Base-by-base conservation (phyloP, 495 filamentous ascomycete genomes). In the Poronia punctata region DNA sequence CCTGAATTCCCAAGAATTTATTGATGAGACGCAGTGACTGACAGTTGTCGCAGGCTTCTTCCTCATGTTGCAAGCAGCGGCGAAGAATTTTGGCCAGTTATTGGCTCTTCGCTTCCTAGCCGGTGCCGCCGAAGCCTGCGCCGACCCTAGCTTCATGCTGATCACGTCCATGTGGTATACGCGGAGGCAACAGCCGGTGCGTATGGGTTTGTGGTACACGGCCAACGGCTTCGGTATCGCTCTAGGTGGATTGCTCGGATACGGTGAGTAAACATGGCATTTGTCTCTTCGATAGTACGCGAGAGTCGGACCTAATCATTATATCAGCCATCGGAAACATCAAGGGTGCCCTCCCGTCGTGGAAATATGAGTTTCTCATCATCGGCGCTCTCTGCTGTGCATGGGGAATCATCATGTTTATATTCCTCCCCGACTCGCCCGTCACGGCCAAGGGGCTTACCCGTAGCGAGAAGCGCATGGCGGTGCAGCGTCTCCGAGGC, bases 161-260 rank as follows among this genome's bases (percentile, higher is more conserved):
- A 64, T 67, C 27, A 67, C 61, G 1, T 52, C 52, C 8, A 68
- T 70, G 65, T 71, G 64, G 54, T 71, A 69, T 43, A 78, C 74
- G 1, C 56, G 75, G 14, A 60, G 65, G 11, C 70, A 82, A 33
- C 78, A 80, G 37, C 75, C 78, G 1, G 56, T 79, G 4, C 68
- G 78, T 11, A 74, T 79, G 29, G 76, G 73, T 4, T 41, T 75
- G 2, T 80, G 75, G 75, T 80, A 79, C 48, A 73, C 73, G 3
- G 72, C 71, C 10, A 78, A 78, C 38, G 76, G 76, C 0, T 43
- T 78, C 9, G 76, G 75, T 3, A 76, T 79, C 40, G 74, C 75
- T 6, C 60, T 74, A 1, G 75, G 76, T 21, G 78, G 77, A 0
- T 56, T 82, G 2, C 50, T 81, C 0, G 75, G 77, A 0, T 81